Conservation (phyloP, 139 green algal genomes). For the Eudorina sp. region DNA sequence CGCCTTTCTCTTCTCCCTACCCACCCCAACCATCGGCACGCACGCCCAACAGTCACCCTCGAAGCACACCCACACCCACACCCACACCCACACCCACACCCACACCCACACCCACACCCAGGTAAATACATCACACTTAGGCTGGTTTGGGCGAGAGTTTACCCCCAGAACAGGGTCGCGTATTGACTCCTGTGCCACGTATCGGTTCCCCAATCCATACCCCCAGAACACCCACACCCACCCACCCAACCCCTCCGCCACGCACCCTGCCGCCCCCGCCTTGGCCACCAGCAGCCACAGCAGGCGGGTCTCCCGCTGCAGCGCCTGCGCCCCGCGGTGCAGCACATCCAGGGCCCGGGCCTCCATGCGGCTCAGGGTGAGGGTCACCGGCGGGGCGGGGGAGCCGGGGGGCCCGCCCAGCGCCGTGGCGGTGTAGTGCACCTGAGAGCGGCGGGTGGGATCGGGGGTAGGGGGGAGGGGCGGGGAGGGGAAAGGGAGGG, state of each 20-base stretch:
- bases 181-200: too few species aligned
- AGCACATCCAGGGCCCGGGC: conserved; percentile 20
- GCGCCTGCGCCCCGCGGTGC: conserved; percentile 21
- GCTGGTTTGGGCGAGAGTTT: too few species aligned
- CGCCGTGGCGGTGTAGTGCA: conserved; percentile 28
- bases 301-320: conserved; percentile 17
- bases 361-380: conserved; percentile 10
- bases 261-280: conserved; percentile 1
- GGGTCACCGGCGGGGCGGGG: conserved; percentile 22
- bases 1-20: too few species aligned
- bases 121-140: too few species aligned
- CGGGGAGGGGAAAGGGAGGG: not conserved
- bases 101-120: too few species aligned
- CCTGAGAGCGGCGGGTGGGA: not conserved
- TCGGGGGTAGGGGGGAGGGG: not conserved
- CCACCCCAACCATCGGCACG: too few species aligned
- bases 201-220: not conserved
- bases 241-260: not conserved
- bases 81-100: too few species aligned
- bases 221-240: not conserved
- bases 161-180: too few species aligned
- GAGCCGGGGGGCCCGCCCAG: not conserved
- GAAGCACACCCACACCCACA: too few species aligned
- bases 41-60: too few species aligned
- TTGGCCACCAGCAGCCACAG: conserved; percentile 34